These are phyloP conservation scores for Ascodesmis nigricans DNA, from an alignment of 495 filamentous ascomycete species.

Conservation along the genomic window DNA sequence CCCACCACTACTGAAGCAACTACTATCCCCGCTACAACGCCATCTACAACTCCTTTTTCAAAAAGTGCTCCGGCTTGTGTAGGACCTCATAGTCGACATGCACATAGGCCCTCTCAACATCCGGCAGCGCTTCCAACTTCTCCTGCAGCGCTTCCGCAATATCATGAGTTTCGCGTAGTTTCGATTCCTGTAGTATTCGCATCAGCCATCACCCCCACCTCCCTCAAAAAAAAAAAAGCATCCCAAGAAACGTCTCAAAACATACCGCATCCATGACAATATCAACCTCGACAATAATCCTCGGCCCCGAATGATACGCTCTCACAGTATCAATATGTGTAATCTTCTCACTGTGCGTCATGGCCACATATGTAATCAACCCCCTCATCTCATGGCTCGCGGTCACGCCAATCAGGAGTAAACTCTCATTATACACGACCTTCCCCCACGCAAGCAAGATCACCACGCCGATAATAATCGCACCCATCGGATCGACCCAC, in stretches of 20 bases:
- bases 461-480: constrained; percentile 56
- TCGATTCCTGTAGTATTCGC: constrained; percentile 30
- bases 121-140: constrained; percentile 77
- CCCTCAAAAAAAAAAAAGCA: too few relatives aligned
- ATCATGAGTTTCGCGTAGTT: constrained; percentile 66
- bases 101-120: constrained; percentile 87
- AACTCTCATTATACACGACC: constrained; percentile 72
- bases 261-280: constrained; percentile 54
- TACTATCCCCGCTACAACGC: too few relatives aligned
- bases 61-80: constrained; percentile 68
- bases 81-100: constrained; percentile 95
- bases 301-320: constrained; percentile 73
- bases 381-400: constrained; percentile 73
- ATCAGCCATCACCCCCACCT: too few relatives aligned
- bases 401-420: constrained; percentile 70
- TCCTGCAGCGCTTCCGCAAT: constrained; percentile 85
- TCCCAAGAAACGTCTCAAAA: too few relatives aligned
- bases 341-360: constrained; percentile 73
- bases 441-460: constrained; percentile 60
- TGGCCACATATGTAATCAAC: constrained; percentile 86
- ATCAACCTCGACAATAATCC: constrained; percentile 77
- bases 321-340: constrained; percentile 81
- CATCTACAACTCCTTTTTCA: constrained; percentile 37
- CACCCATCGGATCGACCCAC: constrained; percentile 92
- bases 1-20: too few relatives aligned